Percentiles rank a stretch among this genome's conserved stretches.
phyloP scores from a whole-genome alignment of 345 rosid species.

The Psidium guajava region DNA sequence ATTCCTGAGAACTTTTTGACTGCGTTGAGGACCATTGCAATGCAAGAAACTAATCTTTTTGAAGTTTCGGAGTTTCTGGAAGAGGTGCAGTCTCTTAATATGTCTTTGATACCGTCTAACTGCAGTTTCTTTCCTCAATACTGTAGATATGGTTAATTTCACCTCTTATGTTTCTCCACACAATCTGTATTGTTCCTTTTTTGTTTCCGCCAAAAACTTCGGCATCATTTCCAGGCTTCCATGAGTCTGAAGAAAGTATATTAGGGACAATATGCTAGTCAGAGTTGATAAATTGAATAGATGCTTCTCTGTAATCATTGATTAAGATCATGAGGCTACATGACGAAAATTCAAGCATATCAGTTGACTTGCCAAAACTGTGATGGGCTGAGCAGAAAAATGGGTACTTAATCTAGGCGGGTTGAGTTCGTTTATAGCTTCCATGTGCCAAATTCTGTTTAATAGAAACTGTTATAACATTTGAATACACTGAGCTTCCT shows the following conservation, averaged over 20 bases:
- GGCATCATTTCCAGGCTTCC: not conserved
- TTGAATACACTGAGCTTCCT: not conserved
- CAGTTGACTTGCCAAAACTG: not conserved
- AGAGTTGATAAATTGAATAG: not conserved
- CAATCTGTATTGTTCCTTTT: not conserved
- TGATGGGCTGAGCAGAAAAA: not conserved
- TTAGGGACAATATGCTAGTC: not conserved
- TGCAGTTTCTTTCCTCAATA: not conserved
- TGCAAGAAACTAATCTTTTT: slow-evolving; percentile 64
- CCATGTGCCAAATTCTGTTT: not conserved
- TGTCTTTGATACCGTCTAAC: not conserved
- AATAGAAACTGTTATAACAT: not conserved
- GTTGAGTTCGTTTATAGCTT: not conserved
- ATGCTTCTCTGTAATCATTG: not conserved
- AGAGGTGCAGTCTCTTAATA: slow-evolving; percentile 40
- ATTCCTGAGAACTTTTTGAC: slow-evolving; percentile 77
- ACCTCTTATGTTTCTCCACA: not conserved
- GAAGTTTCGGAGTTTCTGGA: slow-evolving; percentile 67
- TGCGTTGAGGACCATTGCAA: slow-evolving; percentile 72
- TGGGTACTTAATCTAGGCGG: not conserved
- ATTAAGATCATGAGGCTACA: not conserved
- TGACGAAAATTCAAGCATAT: not conserved
- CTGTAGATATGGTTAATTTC: not conserved
- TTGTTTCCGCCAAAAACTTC: not conserved
- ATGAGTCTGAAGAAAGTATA: not conserved